phyloP scores from a whole-genome alignment of 495 filamentous ascomycete genomes.

The Penicillium dipodomyicola region DNA sequence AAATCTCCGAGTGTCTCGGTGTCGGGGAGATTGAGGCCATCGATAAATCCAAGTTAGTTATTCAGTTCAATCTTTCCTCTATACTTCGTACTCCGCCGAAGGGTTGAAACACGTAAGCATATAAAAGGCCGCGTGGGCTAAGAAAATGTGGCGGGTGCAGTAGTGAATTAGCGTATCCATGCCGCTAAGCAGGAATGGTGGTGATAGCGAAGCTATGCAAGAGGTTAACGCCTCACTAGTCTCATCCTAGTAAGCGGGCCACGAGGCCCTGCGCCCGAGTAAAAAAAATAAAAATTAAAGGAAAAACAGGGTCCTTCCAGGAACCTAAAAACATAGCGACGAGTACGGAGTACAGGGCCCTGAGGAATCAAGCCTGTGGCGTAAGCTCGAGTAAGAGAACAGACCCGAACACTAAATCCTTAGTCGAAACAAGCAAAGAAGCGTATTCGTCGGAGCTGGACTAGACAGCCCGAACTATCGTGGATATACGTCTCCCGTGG shows the following conservation, averaged over 20 bases:
- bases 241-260: conserved; percentile 10
- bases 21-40: neutral
- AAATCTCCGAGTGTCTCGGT: neutral
- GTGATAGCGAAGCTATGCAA: conserved; percentile 2
- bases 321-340: conserved; percentile 7
- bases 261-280: conserved; percentile 29
- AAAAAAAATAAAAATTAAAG: neutral
- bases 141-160: conserved; percentile 6
- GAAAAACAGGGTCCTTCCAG: conserved; percentile 4
- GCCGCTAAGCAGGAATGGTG: conserved; percentile 18
- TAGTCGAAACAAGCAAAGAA: conserved; percentile 16
- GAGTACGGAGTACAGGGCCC: conserved; percentile 10
- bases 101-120: conserved; percentile 10
- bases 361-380: conserved; percentile 28
- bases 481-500: conserved; percentile 24
- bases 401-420: conserved; percentile 10
- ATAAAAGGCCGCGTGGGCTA: conserved; percentile 8
- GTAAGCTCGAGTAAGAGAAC: conserved; percentile 25
- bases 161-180: conserved; percentile 15
- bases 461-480: conserved; percentile 12
- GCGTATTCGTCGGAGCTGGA: conserved; percentile 16
- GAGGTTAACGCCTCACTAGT: conserved; percentile 10
- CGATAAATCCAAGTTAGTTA: neutral
- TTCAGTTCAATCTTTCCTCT: neutral
- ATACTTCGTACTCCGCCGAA: neutral